Base-by-base conservation (phyloP, 75 land plant genomes). In the Pinus tabuliformis region DNA sequence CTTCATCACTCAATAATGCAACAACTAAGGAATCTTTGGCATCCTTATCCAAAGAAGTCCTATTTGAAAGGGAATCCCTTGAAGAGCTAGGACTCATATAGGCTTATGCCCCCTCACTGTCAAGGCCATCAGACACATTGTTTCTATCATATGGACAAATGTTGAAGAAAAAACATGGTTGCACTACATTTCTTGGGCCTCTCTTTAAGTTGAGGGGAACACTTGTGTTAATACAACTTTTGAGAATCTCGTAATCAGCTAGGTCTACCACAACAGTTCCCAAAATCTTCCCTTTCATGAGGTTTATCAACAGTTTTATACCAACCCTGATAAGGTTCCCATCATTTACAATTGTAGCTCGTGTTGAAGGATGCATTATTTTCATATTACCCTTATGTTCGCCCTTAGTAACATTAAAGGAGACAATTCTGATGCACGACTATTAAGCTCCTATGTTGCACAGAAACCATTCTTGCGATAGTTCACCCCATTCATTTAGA, bases 251-350 rank as follows among this genome's bases (percentile, higher is more conserved):
- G 80, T 83, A 83, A 4, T 93, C 88, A 20, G 94, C 82, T 60
- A 93, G 79, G 75, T 91, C 89, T 7, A 91, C 20, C 14, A 74
- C 73, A 21, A 84, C 91, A 76, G 76, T 80, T 1, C 87, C 91
- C 75, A 93, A 75, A 64, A 75, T 80, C 78, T 89, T 86, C 42
- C 87, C 88, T 62, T 82, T 83, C 56, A 79, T 70, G 8, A 77
- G 26, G 26, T 26, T 26, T 26, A 37, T 37, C 39, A 37, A 5
- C 39, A 5, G 39, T 37, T 1, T 37, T 37, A 37, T 58, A 70
- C 6, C 17, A 15, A 74, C 62, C 75, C 64, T 70, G 21, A 70
- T 20, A 16, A 70, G 45, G 42, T 70, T 70, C 20, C 54, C 72
- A 42, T 70, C 72, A 8, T 70, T 45, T 52, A 70, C 14, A 20